Percentiles rank a stretch among this genome's conserved stretches.
Conservation (phyloP, 2,329 filamentous ascomycete genomes). For the Fusarium phyllophilum region DNA sequence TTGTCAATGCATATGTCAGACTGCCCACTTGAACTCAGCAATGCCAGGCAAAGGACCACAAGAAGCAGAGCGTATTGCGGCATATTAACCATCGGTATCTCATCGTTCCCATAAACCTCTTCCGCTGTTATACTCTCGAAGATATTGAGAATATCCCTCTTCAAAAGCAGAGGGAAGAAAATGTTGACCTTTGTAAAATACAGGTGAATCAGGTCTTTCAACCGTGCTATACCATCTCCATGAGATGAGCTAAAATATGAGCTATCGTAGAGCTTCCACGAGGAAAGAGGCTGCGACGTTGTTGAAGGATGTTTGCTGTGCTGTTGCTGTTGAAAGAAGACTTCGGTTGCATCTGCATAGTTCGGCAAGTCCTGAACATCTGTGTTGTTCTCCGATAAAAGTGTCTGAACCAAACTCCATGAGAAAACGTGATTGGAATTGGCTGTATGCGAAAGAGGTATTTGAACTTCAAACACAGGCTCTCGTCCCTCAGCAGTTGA, state of each 20-base stretch:
- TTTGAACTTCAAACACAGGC: constrained; percentile 1
- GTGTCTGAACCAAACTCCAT: constrained; percentile 4
- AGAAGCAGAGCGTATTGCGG: constrained; percentile 10
- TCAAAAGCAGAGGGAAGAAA: constrained; percentile 35
- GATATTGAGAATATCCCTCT: background rate
- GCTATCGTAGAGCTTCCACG: constrained; percentile 16
- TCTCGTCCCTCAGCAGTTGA: background rate
- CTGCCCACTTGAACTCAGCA: background rate
- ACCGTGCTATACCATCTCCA: fast-evolving
- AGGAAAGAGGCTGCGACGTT: background rate
- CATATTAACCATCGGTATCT: background rate
- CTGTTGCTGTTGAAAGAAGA: constrained; percentile 16
- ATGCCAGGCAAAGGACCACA: constrained; percentile 8
- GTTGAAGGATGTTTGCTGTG: background rate
- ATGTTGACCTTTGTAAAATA: constrained; percentile 45
- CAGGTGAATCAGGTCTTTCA: background rate
- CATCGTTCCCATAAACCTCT: background rate
- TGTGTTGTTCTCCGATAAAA: background rate
- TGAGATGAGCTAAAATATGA: background rate
- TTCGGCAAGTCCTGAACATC: background rate
- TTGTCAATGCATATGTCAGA: background rate
- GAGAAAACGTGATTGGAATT: constrained; percentile 31
- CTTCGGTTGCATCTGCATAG: constrained; percentile 9
- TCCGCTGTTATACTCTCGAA: background rate
- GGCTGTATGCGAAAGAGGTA: constrained; percentile 26